Percentiles rank a stretch among this genome's conserved stretches.
phyloP scores from a whole-genome alignment of 1,284 basidiomycete species.

The Neonothopanus nambi region DNA sequence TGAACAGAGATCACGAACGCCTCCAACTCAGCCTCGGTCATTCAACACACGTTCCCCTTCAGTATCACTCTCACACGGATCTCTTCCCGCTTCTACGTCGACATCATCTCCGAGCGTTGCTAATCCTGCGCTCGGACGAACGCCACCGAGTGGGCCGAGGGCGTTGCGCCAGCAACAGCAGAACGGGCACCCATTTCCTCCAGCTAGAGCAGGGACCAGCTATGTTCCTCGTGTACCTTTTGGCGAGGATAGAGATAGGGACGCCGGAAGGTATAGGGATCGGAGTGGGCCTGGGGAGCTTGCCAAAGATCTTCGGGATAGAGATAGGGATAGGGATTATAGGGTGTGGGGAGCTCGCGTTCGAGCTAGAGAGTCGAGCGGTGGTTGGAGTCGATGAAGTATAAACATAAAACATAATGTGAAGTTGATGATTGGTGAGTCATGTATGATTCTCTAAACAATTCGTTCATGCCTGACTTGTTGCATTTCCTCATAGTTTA shows the following conservation, averaged over 20 bases:
- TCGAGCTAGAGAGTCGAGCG: constrained; percentile 12
- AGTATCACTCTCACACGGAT: constrained; percentile 20
- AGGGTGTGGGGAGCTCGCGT: constrained; percentile 31
- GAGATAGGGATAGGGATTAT: constrained; percentile 37
- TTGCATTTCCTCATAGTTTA: neutral
- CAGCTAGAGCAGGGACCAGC: constrained; percentile 13
- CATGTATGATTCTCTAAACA: neutral
- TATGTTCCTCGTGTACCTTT: constrained; percentile 23
- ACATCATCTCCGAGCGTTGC: neutral
- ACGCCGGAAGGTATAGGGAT: constrained; percentile 22
- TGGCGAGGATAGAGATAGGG: too few species aligned
- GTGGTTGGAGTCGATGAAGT: constrained; percentile 4
- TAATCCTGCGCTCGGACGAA: constrained; percentile 27
- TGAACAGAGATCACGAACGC: constrained; percentile 38
- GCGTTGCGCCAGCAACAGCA: constrained; percentile 41
- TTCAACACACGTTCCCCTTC: constrained; percentile 23
- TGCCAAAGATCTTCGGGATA: constrained; percentile 41
- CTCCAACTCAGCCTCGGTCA: constrained; percentile 49
- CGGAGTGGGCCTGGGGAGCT: constrained; percentile 24
- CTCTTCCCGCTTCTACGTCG: neutral
- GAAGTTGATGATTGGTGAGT: neutral
- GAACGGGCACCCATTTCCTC: constrained; percentile 12
- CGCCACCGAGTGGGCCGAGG: constrained; percentile 53
- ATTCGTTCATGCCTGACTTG: neutral
- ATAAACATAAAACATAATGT: neutral